Evolutionary conservation across 352 stramenopile genomes (phyloP).

Genomic region (Peronospora belbahrii): DNA sequence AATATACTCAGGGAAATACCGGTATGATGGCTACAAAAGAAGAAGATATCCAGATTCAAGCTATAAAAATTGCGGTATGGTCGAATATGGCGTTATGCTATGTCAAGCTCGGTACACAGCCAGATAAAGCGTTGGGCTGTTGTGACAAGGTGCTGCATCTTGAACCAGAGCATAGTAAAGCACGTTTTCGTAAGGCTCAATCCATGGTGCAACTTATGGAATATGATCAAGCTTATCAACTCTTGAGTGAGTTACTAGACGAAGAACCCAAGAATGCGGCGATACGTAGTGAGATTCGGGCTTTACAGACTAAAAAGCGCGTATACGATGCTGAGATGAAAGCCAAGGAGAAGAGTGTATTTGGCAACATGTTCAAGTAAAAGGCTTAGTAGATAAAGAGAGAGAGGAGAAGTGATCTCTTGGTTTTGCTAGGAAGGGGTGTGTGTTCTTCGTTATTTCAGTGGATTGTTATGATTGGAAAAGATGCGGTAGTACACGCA

Average conservation of each 20-base stretch:
- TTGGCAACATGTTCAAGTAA: slow-evolving; percentile 76
- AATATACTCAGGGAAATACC: slow-evolving; percentile 42
- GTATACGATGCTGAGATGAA: slow-evolving; percentile 50
- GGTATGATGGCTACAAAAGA: slow-evolving; percentile 48
- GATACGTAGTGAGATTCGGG: slow-evolving; percentile 54
- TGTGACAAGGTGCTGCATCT: slow-evolving; percentile 74
- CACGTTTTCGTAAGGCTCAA: slow-evolving; percentile 75
- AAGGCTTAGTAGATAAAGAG: background rate
- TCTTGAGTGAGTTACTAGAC: slow-evolving; percentile 47
- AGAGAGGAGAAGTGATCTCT: background rate
- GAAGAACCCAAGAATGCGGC: slow-evolving; percentile 65
- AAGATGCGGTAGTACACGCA: slow-evolving; percentile 43
- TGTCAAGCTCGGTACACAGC: slow-evolving; percentile 50
- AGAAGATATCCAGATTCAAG: slow-evolving; percentile 49
- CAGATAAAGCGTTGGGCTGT: slow-evolving; percentile 44
- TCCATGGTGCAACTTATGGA: slow-evolving; percentile 49
- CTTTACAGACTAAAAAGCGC: slow-evolving; percentile 42
- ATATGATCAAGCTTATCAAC: slow-evolving; percentile 43
- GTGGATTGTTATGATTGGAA: slow-evolving; percentile 7
- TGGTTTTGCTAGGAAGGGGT: slow-evolving; percentile 1
- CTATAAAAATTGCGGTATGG: slow-evolving; percentile 62
- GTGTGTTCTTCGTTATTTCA: too few species aligned
- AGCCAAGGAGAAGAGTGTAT: slow-evolving; percentile 48
- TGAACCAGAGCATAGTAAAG: slow-evolving; percentile 62
- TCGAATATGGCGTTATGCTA: slow-evolving; percentile 80